Conservation (phyloP, 2,329 filamentous ascomycete genomes). For the Fusarium verticillioides region DNA sequence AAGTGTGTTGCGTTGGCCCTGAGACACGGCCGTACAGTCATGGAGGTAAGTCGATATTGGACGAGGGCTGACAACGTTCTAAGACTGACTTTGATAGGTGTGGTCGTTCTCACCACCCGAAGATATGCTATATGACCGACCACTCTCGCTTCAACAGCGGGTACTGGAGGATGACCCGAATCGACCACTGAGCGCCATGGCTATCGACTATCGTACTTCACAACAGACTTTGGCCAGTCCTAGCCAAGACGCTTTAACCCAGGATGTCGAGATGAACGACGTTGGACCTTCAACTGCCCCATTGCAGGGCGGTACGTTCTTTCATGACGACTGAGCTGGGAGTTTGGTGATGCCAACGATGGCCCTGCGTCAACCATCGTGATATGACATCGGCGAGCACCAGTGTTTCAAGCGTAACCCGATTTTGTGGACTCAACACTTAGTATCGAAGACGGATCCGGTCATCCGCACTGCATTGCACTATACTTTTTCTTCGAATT, state of each 20-base stretch:
- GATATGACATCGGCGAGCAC: constrained; percentile 24
- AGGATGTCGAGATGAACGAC: constrained; percentile 68
- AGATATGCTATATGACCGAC: constrained; percentile 67
- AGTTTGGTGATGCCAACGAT: constrained; percentile 1
- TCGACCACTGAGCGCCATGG: constrained; percentile 64
- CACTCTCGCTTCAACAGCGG: constrained; percentile 61
- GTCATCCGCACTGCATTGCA: constrained; percentile 46
- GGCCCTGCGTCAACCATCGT: constrained; percentile 17
- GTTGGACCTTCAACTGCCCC: constrained; percentile 66
- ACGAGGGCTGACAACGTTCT: not conserved
- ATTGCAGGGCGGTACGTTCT: constrained; percentile 61
- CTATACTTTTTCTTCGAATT: constrained; percentile 46
- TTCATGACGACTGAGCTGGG: constrained; percentile 57
- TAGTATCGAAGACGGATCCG: constrained; percentile 37
- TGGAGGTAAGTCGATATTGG: constrained; percentile 80
- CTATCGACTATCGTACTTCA: constrained; percentile 55
- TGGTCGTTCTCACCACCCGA: constrained; percentile 95
- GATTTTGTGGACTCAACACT: constrained; percentile 35
- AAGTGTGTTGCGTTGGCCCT: constrained; percentile 97
- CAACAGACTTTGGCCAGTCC: constrained; percentile 45
- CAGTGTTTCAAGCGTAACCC: constrained; percentile 10
- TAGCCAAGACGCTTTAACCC: constrained; percentile 50
- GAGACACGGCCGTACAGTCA: constrained; percentile 85
- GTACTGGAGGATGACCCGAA: constrained; percentile 58
- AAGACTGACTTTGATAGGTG: constrained; percentile 67